Evolutionary conservation across 768 basidiomycete species (phyloP).

Genomic region (Auriscalpium vulgare): DNA sequence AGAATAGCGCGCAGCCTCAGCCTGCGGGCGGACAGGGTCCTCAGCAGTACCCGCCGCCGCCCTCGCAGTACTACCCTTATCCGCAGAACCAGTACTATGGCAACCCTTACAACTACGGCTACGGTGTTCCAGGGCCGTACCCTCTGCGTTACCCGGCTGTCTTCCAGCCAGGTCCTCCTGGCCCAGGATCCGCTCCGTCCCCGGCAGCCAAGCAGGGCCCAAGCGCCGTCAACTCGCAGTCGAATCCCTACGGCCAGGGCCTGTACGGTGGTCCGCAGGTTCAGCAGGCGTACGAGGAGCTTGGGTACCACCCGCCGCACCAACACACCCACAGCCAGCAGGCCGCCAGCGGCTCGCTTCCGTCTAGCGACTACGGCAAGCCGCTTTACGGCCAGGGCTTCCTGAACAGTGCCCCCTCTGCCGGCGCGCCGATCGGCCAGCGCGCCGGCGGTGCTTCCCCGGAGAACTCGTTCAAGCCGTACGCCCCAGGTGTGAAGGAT

Average conservation of each 20-base stretch:
- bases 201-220: conserved; percentile 62
- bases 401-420: conserved; percentile 41
- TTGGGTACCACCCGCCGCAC: conserved; percentile 51
- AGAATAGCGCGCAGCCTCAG: conserved; percentile 46
- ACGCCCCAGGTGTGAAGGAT: conserved; percentile 54
- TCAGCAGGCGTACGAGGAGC: conserved; percentile 49
- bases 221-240: conserved; percentile 40
- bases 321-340: conserved; percentile 32
- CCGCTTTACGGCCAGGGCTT: conserved; percentile 55
- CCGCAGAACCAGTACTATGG: conserved; percentile 75
- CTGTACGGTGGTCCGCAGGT: conserved; percentile 60
- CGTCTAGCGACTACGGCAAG: conserved; percentile 37
- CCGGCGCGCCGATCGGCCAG: conserved; percentile 39
- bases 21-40: conserved; percentile 54
- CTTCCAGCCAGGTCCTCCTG: conserved; percentile 66
- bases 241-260: conserved; percentile 54
- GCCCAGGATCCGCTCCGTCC: conserved; percentile 56
- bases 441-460: conserved; percentile 52
- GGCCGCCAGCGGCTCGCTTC: conserved; percentile 29
- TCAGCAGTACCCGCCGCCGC: conserved; percentile 58
- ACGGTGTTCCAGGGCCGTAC: conserved; percentile 55
- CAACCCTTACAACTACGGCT: conserved; percentile 54
- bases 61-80: conserved; percentile 55
- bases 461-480: conserved; percentile 70
- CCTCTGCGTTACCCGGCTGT: conserved; percentile 56